A percentile compares a stretch with the other conserved stretches of the same genome.
phyloP scores from a whole-genome alignment of 169 alveolate species.

The Cryptosporidium ubiquitum region DNA sequence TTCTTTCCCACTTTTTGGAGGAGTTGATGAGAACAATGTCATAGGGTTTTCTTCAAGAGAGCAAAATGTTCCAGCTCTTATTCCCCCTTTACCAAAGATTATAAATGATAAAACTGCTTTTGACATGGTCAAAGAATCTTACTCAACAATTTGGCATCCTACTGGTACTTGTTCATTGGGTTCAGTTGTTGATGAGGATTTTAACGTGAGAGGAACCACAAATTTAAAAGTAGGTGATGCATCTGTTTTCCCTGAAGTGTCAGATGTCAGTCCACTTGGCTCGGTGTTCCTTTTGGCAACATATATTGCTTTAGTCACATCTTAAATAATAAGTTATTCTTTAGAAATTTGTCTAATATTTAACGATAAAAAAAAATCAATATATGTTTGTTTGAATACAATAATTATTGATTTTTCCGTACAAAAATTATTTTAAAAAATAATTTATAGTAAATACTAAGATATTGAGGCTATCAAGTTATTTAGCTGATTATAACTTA shows the following conservation, averaged over 20 bases:
- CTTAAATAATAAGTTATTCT: constrained; percentile 10
- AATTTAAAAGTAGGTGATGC: constrained; percentile 71
- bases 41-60: constrained; percentile 46
- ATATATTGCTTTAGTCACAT: constrained; percentile 45
- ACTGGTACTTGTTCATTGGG: constrained; percentile 73
- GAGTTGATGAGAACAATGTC: constrained; percentile 34
- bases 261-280: constrained; percentile 74
- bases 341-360: not conserved
- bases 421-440: not conserved
- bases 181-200: constrained; percentile 53
- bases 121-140: constrained; percentile 62
- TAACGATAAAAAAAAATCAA: not conserved
- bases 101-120: constrained; percentile 65
- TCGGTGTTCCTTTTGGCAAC: constrained; percentile 60
- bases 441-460: not conserved
- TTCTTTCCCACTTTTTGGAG: constrained; percentile 57
- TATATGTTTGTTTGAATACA: not conserved
- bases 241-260: constrained; percentile 56
- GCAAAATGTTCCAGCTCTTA: constrained; percentile 49
- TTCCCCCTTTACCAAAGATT: constrained; percentile 61
- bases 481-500: not conserved
- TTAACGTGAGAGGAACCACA: constrained; percentile 55
- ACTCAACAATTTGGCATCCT: constrained; percentile 74
- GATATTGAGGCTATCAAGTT: not conserved
- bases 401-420: not conserved